Base-by-base conservation (phyloP, 768 basidiomycete species). In the Pulveroboletus ravenelii region DNA sequence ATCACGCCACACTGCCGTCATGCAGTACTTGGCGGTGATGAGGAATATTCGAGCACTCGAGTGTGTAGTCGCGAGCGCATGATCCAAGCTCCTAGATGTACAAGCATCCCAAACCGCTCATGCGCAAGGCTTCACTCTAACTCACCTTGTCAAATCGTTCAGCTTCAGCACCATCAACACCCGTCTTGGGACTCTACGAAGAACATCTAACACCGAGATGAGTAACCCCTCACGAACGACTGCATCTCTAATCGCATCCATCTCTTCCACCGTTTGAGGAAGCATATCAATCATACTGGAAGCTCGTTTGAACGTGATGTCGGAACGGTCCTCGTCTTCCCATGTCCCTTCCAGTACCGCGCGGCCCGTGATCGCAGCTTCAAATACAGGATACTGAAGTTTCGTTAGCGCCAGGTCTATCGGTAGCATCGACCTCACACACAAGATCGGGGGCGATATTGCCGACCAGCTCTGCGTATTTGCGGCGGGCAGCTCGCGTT, bases 361-460 rank as follows among this genome's bases (percentile, higher is more conserved):
- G 37, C 93, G 80, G 5, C 83, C 82, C 57, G 94, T 97, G 40
- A 98, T 84, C 13, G 94, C 94, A 18, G 92, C 90, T 68, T 97
- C 93, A 54, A 98, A 93, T 10, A 96, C 79, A 9, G 93, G 89
- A 64, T 96, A 98, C 88, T 94, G 61, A 0, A 47, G 27, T 18
- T 41, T 45, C 29, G 42, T 49, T 20, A 50, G 39, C 44, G 36
- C 56, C n/a, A 36, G 44, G 17, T n/a, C 45, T 35, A 27, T 13
- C 1, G 18, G 9, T 7, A 43, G 35, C 31, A 46, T 53, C 15
- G 31, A 45, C 13, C 13, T 41, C 15, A 68, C 81, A 49, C 60
- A 94, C 92, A 57, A 94, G 76, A 52, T 93, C 91, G 37, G 87
- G 82, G 5, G 82, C 85, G 50, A 98, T 87, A 62, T 95, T 95